Percentiles rank a stretch among this genome's conserved stretches.
These are phyloP conservation scores for Alternaria panax DNA, from an alignment of 2,329 filamentous ascomycete species.

Conservation along the genomic window DNA sequence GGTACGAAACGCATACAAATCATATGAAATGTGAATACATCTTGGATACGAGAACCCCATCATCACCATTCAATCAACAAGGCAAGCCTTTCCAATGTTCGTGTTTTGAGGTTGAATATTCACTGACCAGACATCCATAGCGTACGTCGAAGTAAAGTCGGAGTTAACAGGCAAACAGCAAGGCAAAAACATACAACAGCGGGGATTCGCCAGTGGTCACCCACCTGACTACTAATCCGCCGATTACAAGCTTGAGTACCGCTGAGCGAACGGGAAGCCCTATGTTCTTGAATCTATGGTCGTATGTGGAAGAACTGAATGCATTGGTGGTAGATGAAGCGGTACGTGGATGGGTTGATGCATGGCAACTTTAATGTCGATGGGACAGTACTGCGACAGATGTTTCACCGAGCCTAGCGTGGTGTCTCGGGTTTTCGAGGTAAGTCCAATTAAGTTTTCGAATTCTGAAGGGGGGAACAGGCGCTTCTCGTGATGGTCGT, in stretches of 20 bases:
- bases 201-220: constrained; percentile 6
- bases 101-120: too few relatives aligned
- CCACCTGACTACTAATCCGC: constrained; percentile 5
- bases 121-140: too few relatives aligned
- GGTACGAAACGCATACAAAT: neutral
- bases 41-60: neutral
- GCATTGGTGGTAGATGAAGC: neutral
- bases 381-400: neutral
- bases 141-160: too few relatives aligned
- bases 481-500: neutral
- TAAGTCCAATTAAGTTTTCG: neutral
- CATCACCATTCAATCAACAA: too few relatives aligned
- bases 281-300: neutral
- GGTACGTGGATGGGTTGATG: neutral
- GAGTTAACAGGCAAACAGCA: neutral
- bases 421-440: neutral
- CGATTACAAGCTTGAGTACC: constrained; percentile 1
- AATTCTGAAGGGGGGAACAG: neutral
- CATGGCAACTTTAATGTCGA: neutral
- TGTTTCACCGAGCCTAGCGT: neutral
- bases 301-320: neutral
- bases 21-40: neutral
- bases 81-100: too few relatives aligned
- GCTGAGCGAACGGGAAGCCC: constrained; percentile 4
- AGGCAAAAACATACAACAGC: constrained; percentile 14